Base-by-base conservation (phyloP, 768 basidiomycete genomes). In the Termitomyces sp. region DNA sequence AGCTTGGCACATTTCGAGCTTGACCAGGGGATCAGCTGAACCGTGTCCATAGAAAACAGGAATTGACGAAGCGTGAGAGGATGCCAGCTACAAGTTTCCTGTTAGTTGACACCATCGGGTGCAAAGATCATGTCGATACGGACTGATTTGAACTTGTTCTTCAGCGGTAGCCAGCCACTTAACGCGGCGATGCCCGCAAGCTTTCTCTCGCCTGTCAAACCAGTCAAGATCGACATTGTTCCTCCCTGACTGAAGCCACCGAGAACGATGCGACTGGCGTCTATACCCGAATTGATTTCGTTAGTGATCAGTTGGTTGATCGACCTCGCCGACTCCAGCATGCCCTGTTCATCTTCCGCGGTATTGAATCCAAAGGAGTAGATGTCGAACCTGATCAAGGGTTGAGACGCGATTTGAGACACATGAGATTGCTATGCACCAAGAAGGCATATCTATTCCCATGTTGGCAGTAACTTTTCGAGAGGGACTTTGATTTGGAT, bases 1-100 rank as follows among this genome's bases (percentile, higher is more conserved):
- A 49, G 71, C 70, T 54, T 78, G 68, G 24, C 84, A 83, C 50
- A 85, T 76, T 27, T 78, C 61, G 63, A 77, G 78, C 57, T 78
- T 79, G 54, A 97, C 87, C 24, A 96, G 77, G 7, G 83, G 86
- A 72, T 98, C 95, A 16, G 70, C 77, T 6, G 77, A 81, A 24
- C 94, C 94, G 62, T 94, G 91, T 13, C 89, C 95, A 85, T 91
- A 91, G 72, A 96, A 95, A 30, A 95, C 78, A 1, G 93, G 90
- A 22, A 84, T 78, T 4, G 80, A 78, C 45, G 79, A 72, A 18
- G 87, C 84, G 63, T 86, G 76, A 10, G 79, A 73, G 16, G 82
- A 81, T 44, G 79, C 69, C 79, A 91, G 84, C 89, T 92, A 52
- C 20, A 44, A 46, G 36, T 34, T 55, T 44, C 62, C 51, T 56